Evolutionary conservation across 2,329 filamentous ascomycete species (phyloP).

Genomic region (Microdochium bolleyi): DNA sequence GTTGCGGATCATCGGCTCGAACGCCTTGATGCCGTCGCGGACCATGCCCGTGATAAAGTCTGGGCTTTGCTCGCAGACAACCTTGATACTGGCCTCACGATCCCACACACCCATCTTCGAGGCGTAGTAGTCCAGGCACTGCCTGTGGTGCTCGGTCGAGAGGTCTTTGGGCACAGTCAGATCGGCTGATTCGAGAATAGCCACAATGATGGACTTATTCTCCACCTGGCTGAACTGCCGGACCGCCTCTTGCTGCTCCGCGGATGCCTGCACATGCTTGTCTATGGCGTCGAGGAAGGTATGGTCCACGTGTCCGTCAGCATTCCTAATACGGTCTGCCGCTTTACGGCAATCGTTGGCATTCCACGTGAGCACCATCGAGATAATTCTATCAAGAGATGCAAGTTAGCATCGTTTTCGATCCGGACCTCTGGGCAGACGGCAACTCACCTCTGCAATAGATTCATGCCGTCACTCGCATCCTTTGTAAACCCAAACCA

Average conservation of each 20-base stretch:
- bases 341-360: slow-evolving; percentile 60
- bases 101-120: slow-evolving; percentile 66
- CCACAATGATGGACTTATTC: slow-evolving; percentile 53
- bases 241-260: slow-evolving; percentile 49
- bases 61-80: slow-evolving; percentile 60
- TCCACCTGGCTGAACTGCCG: slow-evolving; percentile 45
- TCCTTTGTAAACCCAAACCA: slow-evolving; percentile 68
- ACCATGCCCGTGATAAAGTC: slow-evolving; percentile 66
- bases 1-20: slow-evolving; percentile 66
- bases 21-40: slow-evolving; percentile 56
- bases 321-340: slow-evolving; percentile 55
- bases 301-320: slow-evolving; percentile 49
- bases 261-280: slow-evolving; percentile 42
- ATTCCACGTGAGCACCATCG: slow-evolving; percentile 66
- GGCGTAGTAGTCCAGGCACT: slow-evolving; percentile 62
- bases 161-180: slow-evolving; percentile 36
- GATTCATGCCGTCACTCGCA: slow-evolving; percentile 71
- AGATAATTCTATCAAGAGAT: slow-evolving; percentile 58
- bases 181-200: slow-evolving; percentile 52
- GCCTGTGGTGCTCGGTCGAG: slow-evolving; percentile 51
- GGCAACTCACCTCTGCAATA: slow-evolving; percentile 50
- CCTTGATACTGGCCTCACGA: slow-evolving; percentile 59
- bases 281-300: slow-evolving; percentile 54
- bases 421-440: not conserved
- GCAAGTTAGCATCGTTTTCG: not conserved